phyloP scores from a whole-genome alignment of 257 asterid genomes.

The Penstemon barbatus region DNA sequence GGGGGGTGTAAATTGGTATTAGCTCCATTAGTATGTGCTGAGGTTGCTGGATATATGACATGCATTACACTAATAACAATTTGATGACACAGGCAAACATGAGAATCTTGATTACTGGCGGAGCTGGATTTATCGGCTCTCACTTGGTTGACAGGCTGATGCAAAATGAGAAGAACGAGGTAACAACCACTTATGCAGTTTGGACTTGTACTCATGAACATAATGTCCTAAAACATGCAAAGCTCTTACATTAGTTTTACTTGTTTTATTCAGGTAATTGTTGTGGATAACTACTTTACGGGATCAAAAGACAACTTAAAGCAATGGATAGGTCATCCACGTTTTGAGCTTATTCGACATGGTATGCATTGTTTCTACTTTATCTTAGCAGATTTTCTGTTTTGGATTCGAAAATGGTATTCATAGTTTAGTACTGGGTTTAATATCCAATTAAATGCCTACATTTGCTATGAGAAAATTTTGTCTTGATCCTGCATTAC shows the following conservation, averaged over 20 bases:
- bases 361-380: constrained; percentile 41
- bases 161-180: constrained; percentile 95
- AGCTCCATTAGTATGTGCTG: too few species aligned
- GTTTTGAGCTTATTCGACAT: constrained; percentile 94
- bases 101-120: constrained; percentile 94
- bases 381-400: constrained; percentile 7
- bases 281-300: constrained; percentile 86
- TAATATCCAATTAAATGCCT: neutral
- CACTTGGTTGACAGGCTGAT: constrained; percentile 90
- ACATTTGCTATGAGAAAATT: too few species aligned
- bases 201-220: constrained; percentile 6
- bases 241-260: constrained; percentile 1
- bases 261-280: constrained; percentile 60
- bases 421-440: neutral
- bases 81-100: constrained; percentile 62
- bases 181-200: constrained; percentile 13
- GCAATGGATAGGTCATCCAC: constrained; percentile 94
- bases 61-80: neutral
- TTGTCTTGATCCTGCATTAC: too few species aligned
- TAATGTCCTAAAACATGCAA: neutral
- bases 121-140: constrained; percentile 98
- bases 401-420: neutral
- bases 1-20: too few species aligned
- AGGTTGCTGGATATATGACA: too few species aligned
- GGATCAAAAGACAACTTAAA: constrained; percentile 86